phyloP scores from a whole-genome alignment of 2,329 filamentous ascomycete species.

The Fusarium secorum region DNA sequence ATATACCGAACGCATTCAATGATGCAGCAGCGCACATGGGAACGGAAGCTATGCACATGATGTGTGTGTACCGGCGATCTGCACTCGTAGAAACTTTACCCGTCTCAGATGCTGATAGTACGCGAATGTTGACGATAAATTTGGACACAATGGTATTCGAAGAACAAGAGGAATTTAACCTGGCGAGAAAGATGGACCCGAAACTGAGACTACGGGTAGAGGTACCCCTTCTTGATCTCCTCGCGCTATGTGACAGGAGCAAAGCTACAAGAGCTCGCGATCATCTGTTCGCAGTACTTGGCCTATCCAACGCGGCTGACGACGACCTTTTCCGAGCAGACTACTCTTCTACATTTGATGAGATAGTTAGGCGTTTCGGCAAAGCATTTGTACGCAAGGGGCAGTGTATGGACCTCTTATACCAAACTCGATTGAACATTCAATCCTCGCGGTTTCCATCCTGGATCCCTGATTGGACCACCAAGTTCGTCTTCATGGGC shows the following conservation, averaged over 20 bases:
- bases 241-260: not conserved
- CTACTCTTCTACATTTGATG: not conserved
- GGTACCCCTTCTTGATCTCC: not conserved
- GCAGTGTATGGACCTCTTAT: not conserved
- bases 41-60: not conserved
- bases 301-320: fast-evolving
- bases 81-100: fast-evolving
- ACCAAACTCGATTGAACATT: not conserved
- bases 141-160: not conserved
- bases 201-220: not conserved
- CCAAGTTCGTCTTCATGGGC: not conserved
- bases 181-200: not conserved
- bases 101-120: not conserved
- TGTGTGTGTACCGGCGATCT: not conserved
- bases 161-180: not conserved
- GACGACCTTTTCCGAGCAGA: fast-evolving
- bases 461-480: not conserved
- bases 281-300: not conserved
- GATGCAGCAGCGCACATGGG: not conserved
- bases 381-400: not conserved
- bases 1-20: not conserved
- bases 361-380: not conserved
- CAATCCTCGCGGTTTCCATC: not conserved
- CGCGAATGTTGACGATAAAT: not conserved
- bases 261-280: not conserved